Base-by-base conservation (phyloP, 2,329 filamentous ascomycete species). In the Colletotrichum musae region DNA sequence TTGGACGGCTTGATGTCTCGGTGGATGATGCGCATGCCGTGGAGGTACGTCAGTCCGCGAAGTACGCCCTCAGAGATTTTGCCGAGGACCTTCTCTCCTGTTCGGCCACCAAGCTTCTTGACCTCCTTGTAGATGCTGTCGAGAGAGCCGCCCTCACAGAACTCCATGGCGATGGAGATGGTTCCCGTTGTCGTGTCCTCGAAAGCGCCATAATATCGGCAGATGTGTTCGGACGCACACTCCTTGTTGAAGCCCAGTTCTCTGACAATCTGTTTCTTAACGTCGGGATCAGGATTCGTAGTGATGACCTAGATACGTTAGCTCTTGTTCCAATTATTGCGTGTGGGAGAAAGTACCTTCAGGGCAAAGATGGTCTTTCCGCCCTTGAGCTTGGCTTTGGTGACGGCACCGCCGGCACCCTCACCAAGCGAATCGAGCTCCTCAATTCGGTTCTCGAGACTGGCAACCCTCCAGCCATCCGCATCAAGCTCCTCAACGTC, bases 141-240 rank as follows among this genome's bases (percentile, higher is more conserved):
- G 21, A 99, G 88, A 54, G 94, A 97, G 61, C 96, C 96, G 67
- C 96, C 96, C 81, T 98, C 96, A 79, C 96, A 99, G 76, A 97
- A 98, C 79, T 99, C 96, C 96, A 99, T 99, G 66, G 94, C 95
- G 77, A 99, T 99, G 56, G 94, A 97, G 74, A 99, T 98, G 56
- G 95, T 98, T 58, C 95, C 94, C 10, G 94, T 97, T n/a, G 94
- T 92, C 68, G 96, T 93, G 78, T 99, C 95, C 79, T 97, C 94
- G 79, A 98, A 99, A 48, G 95, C 95, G 72, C 96, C 96, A 77
- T 98, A 99, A 83, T 99, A 99, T 72, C 93, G 91, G 82, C 96
- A 99, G 76, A 99, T 99, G 80, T 98, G 94, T 70, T 96, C 92
- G 5, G 94, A 98, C 6, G 94, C 94, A 79, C 96, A 98, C 73